Percentiles rank a stretch among this genome's conserved stretches.
Conservation (phyloP, 2,329 filamentous ascomycete species). For the Aspergillus niger region DNA sequence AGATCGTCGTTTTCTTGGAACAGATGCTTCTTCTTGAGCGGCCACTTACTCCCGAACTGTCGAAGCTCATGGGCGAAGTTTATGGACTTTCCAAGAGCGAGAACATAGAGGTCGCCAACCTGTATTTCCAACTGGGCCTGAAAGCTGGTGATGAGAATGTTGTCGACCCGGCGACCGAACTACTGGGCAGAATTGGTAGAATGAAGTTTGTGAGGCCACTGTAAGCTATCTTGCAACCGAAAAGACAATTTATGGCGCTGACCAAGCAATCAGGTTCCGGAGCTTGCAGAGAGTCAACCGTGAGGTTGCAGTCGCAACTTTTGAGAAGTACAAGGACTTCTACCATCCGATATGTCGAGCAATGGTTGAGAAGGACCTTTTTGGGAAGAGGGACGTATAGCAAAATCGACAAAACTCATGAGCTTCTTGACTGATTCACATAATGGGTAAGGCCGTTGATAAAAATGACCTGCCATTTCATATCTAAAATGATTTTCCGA, state of each 20-base stretch:
- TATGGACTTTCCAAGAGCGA: constrained; percentile 75
- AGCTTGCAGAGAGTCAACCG: constrained; percentile 73
- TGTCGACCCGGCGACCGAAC: constrained; percentile 69
- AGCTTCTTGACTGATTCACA: not conserved
- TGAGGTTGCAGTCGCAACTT: constrained; percentile 75
- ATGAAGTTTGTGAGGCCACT: constrained; percentile 97
- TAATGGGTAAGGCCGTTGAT: not conserved
- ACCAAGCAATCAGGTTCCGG: constrained; percentile 51
- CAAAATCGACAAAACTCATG: not conserved
- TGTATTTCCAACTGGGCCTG: constrained; percentile 79
- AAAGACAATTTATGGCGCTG: constrained; percentile 11
- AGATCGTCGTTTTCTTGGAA: constrained; percentile 89
- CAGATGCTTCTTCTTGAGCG: constrained; percentile 68
- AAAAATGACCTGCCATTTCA: not conserved
- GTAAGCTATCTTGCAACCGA: constrained; percentile 43
- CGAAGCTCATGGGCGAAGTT: constrained; percentile 69
- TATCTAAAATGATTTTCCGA: too few relatives aligned
- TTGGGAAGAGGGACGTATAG: constrained; percentile 42
- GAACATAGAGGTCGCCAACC: constrained; percentile 82
- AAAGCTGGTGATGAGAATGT: constrained; percentile 69
- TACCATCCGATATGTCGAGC: constrained; percentile 91
- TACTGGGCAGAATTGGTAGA: constrained; percentile 79
- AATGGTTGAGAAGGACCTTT: constrained; percentile 84
- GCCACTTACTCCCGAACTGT: constrained; percentile 65
- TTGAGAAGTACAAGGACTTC: constrained; percentile 84